Conservation (phyloP, 2,329 filamentous ascomycete species). For the Tolypocladium paradoxum region DNA sequence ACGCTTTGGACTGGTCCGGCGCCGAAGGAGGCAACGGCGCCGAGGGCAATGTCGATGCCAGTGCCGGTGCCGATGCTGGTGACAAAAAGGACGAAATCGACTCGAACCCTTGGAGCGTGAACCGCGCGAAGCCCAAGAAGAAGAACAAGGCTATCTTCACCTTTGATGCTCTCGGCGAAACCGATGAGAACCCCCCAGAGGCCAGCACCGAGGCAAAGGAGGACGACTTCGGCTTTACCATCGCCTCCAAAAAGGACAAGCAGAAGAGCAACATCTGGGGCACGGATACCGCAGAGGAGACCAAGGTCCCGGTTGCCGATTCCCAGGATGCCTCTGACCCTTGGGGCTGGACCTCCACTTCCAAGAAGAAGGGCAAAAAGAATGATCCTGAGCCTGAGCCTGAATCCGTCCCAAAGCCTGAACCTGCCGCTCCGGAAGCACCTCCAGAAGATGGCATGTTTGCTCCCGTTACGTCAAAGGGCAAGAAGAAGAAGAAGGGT, state of each 20-base stretch:
- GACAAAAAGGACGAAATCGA: slow-evolving; percentile 31
- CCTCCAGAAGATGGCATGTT: slow-evolving; percentile 11
- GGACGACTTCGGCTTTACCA: slow-evolving; percentile 19
- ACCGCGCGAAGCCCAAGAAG: slow-evolving; percentile 40
- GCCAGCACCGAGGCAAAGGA: slow-evolving; percentile 18
- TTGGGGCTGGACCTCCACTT: slow-evolving; percentile 24
- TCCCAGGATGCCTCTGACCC: slow-evolving; percentile 15
- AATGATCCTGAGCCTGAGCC: slow-evolving; percentile 12
- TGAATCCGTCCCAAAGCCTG: not conserved
- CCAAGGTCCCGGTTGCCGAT: slow-evolving; percentile 13
- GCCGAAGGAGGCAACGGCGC: slow-evolving; percentile 12
- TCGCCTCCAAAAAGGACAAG: slow-evolving; percentile 29
- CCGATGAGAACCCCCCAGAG: slow-evolving; percentile 27
- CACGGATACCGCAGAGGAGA: slow-evolving; percentile 19
- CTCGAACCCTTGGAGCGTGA: slow-evolving; percentile 38
- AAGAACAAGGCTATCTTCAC: slow-evolving; percentile 32
- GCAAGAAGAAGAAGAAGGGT: slow-evolving; percentile 26
- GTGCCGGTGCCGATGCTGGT: slow-evolving; percentile 21
- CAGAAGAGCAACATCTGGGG: slow-evolving; percentile 29
- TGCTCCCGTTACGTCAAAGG: slow-evolving; percentile 14
- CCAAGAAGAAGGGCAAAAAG: slow-evolving; percentile 31
- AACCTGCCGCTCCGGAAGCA: slow-evolving; percentile 8
- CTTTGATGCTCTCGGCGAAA: slow-evolving; percentile 36
- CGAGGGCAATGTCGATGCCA: slow-evolving; percentile 13
- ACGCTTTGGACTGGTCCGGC: slow-evolving; percentile 32